Evolutionary conservation across 768 basidiomycete species (phyloP), one percentile per base, ranked within the genome.

Genomic region (Termitomyces sp.): DNA sequence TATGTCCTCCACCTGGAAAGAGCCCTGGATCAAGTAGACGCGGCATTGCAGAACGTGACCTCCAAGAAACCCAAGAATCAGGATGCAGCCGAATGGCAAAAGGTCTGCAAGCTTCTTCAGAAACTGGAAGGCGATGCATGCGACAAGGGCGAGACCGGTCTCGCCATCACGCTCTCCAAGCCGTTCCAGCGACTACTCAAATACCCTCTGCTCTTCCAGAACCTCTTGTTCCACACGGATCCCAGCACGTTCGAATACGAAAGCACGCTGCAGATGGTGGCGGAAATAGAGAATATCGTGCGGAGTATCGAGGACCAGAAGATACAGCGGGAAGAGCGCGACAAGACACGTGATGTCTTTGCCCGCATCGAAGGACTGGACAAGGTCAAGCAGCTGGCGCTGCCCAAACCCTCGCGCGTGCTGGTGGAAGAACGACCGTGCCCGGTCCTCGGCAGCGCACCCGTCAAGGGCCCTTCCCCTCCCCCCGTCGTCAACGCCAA

Each of bases 221-320:
- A 97, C 71, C 82, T 98, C 16, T 84, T 98, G 56, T 98, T 90
- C 75, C 93, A 95, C 74, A 97, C 96, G 18, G 97, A 99, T 66
- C 95, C 97, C 2, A 95, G 93, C 63, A 94, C 95, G 4, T 95
- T 89, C 67, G 97, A 99, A 74, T 99, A 97, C 69, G 97, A 99
- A 72, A 90, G 89, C 68, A 97, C 95, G 13, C 77, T 96, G 44
- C 88, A 89, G 70, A 96, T 98, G 92, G 95, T 98, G 1, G 93
- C 94, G 20, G 95, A 98, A 72, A 92, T 99, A 7, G 97, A 99
- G 75, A 87, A 82, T 20, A 96, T 98, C 66, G 96, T 99, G 50
- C 83, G 96, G 48, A 92, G 91, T 61, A 98, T 99, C 57, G 96
- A 99, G 72, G 96, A 98, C 67, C 95, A 99, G 77, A 98, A 98